A percentile compares a stretch with the other conserved stretches of the same genome.
phyloP scores from a whole-genome alignment of 1,139 yeast genomes.

The Hemisphaericaspora xylofermentans region DNA sequence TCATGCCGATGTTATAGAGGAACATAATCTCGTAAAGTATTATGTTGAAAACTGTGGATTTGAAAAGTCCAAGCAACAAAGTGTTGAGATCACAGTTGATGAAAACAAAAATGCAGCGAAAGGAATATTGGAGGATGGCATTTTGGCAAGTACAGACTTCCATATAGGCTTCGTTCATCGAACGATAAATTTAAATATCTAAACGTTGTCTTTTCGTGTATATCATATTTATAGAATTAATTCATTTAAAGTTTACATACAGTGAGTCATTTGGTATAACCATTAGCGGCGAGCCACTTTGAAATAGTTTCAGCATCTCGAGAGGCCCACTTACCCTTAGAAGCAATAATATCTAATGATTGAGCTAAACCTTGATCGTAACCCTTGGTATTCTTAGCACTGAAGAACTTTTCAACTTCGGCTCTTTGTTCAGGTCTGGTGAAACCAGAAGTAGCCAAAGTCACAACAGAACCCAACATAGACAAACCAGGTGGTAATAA shows the following conservation, averaged over 20 bases:
- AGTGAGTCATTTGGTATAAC: slow-evolving; percentile 28
- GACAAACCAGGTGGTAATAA: slow-evolving; percentile 80
- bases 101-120: slow-evolving; percentile 14
- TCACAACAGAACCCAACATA: slow-evolving; percentile 73
- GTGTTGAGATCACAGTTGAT: slow-evolving; percentile 18
- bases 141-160: slow-evolving; percentile 33
- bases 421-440: slow-evolving; percentile 59
- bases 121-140: slow-evolving; percentile 29
- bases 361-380: slow-evolving; percentile 73
- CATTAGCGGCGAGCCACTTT: slow-evolving; percentile 52
- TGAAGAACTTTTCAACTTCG: slow-evolving; percentile 60
- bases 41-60: slow-evolving; percentile 46
- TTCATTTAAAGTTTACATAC: neutral
- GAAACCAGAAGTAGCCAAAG: slow-evolving; percentile 61
- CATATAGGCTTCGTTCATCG: slow-evolving; percentile 32
- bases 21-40: slow-evolving; percentile 49
- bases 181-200: slow-evolving; percentile 9
- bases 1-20: slow-evolving; percentile 46
- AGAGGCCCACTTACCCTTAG: slow-evolving; percentile 64
- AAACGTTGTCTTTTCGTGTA: neutral
- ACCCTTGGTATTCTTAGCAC: slow-evolving; percentile 63
- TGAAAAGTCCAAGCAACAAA: slow-evolving; percentile 23
- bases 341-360: slow-evolving; percentile 62
- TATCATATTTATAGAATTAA: neutral
- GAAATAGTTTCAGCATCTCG: slow-evolving; percentile 59